These are phyloP conservation scores for Candida ponderosae DNA, from an alignment of 805 yeast species.

Conservation along the genomic window DNA sequence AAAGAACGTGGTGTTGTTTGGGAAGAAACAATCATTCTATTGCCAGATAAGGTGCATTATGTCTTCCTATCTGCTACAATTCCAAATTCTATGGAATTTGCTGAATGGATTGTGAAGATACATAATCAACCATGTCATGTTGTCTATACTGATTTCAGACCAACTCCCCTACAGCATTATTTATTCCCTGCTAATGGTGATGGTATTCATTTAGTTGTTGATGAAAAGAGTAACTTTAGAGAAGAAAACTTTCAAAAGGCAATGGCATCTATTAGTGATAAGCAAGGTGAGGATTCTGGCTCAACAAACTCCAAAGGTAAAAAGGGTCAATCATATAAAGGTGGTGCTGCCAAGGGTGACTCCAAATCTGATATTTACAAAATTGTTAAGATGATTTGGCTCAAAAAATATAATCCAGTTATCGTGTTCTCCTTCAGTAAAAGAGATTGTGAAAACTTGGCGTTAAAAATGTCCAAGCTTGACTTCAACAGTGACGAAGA, in stretches of 20 bases:
- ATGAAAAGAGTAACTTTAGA: slow-evolving; percentile 91
- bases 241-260: slow-evolving; percentile 98
- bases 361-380: slow-evolving; percentile 83
- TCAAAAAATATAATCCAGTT: slow-evolving; percentile 93
- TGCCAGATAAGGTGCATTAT: slow-evolving; percentile 94
- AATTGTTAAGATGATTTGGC: slow-evolving; percentile 96
- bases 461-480: slow-evolving; percentile 89
- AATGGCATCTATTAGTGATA: slow-evolving; percentile 85
- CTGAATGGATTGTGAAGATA: slow-evolving; percentile 95
- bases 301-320: slow-evolving; percentile 54
- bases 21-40: slow-evolving; percentile 95
- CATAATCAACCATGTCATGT: slow-evolving; percentile 97
- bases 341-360: slow-evolving; percentile 57
- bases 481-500: slow-evolving; percentile 94
- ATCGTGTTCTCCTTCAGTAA: slow-evolving; percentile 97
- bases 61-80: slow-evolving; percentile 94
- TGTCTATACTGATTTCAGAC: slow-evolving; percentile 97
- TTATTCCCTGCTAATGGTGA: slow-evolving; percentile 98
- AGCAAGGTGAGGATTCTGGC: slow-evolving; percentile 76
- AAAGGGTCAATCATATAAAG: slow-evolving; percentile 77
- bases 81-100: slow-evolving; percentile 97
- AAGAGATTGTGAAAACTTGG: slow-evolving; percentile 92
- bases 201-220: slow-evolving; percentile 96
- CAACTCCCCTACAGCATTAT: slow-evolving; percentile 97
- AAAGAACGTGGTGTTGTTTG: slow-evolving; percentile 98